Percentiles rank a stretch among this genome's conserved stretches.
Evolutionary conservation across 768 basidiomycete genomes (phyloP).

Genomic region (Mycena belliarum): DNA sequence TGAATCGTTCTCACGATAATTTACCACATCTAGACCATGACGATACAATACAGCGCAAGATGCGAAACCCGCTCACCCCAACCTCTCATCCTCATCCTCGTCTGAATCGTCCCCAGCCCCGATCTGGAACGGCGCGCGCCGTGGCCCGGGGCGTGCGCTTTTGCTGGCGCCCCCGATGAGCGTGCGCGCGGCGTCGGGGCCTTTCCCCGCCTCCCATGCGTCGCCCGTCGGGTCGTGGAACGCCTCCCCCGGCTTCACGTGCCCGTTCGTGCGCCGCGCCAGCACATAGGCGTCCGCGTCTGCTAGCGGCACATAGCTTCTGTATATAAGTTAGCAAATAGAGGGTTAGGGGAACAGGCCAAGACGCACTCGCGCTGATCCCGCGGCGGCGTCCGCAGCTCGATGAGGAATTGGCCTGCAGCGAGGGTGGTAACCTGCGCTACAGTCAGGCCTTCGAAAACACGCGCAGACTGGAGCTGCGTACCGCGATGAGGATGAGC

Average conservation of each 20-base stretch:
- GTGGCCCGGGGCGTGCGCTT: neutral
- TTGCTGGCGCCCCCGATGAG: constrained; percentile 31
- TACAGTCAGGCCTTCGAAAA: no score
- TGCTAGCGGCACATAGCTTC: constrained; percentile 19
- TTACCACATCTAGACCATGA: no score
- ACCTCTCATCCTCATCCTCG: no score
- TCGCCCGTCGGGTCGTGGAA: constrained; percentile 66
- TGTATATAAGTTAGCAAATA: neutral
- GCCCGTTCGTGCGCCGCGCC: constrained; percentile 45
- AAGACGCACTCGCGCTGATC: constrained; percentile 21
- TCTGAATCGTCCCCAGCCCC: constrained; percentile 8
- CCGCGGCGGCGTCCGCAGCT: constrained; percentile 34
- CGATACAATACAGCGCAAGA: no score
- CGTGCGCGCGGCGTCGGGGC: constrained; percentile 50
- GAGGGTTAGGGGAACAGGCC: no score
- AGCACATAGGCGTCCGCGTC: constrained; percentile 21
- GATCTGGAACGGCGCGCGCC: constrained; percentile 10
- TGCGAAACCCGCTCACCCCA: no score
- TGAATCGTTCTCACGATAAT: no score
- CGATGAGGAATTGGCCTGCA: constrained; percentile 59
- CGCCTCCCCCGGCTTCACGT: constrained; percentile 57
- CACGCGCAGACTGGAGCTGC: constrained; percentile 22
- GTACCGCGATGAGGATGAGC: constrained; percentile 51
- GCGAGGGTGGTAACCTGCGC: constrained; percentile 57
- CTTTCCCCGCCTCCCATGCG: constrained; percentile 54